Evolutionary conservation across 495 filamentous ascomycete genomes (phyloP).

Genomic region (Lasiosphaeriaceae sp.): DNA sequence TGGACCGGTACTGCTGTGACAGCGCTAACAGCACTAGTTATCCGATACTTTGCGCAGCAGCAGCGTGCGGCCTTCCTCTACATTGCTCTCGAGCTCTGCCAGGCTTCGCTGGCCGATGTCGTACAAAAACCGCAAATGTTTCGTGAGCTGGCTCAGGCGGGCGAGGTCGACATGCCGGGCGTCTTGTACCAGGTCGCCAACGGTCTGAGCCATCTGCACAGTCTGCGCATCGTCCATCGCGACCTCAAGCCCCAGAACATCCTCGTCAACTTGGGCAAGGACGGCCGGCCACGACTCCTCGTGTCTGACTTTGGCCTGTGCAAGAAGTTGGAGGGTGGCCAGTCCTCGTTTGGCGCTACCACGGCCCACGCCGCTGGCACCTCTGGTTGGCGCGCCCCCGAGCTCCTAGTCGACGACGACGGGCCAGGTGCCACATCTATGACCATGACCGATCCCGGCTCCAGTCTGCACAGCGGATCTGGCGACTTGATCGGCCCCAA

Average conservation of each 20-base stretch:
- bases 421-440: slow-evolving; percentile 24
- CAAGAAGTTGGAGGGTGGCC: slow-evolving; percentile 94
- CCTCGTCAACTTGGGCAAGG: slow-evolving; percentile 63
- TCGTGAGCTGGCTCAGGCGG: slow-evolving; percentile 46
- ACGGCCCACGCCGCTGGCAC: slow-evolving; percentile 93
- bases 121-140: slow-evolving; percentile 59
- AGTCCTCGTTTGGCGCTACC: slow-evolving; percentile 89
- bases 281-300: slow-evolving; percentile 67
- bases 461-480: slow-evolving; percentile 44
- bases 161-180: slow-evolving; percentile 55
- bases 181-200: slow-evolving; percentile 82
- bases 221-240: slow-evolving; percentile 89
- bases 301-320: slow-evolving; percentile 98
- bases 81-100: slow-evolving; percentile 94
- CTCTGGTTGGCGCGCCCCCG: slow-evolving; percentile 92
- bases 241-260: slow-evolving; percentile 98
- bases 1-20: background rate
- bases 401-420: slow-evolving; percentile 81
- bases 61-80: slow-evolving; percentile 88
- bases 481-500: slow-evolving; percentile 28
- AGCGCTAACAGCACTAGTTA: slow-evolving; percentile 53
- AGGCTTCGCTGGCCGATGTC: slow-evolving; percentile 86
- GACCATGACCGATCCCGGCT: slow-evolving; percentile 32
- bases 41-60: slow-evolving; percentile 91
- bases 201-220: slow-evolving; percentile 84